Evolutionary conservation across 23 red algal species (phyloP), one percentile per base, ranked within the genome.

Genomic region (Cyanidioschyzon merolae): DNA sequence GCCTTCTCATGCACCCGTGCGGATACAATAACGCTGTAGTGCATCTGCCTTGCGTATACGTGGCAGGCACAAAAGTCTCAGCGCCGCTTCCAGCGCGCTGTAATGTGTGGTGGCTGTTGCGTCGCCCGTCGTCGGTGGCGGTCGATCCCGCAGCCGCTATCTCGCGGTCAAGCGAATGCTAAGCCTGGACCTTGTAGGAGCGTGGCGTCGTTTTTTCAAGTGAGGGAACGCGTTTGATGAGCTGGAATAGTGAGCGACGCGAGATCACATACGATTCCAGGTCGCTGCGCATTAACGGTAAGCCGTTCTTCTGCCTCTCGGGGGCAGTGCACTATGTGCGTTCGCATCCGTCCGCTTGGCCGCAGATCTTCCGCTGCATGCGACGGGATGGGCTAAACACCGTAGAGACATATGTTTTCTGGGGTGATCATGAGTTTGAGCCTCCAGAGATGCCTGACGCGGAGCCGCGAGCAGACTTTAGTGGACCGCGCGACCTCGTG

Each of bases 261-360:
- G 12, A 36, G 24, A 78, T 92, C 37, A 79, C 68, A 27, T 95
- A 88, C 50, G 75, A 85, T 68, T 74, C 50, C 3, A 58, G 76
- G 27, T 83, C 80, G 24, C 57, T 95, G 34, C 18, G 30, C 15
- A 32, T 95, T 0, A 39, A 76, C 31, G 83, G 83, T 75, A 57
- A 38, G 0, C 90, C 82, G 0, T 38, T 87, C 27, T 77, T 96
- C 41, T 40, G 89, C 34, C 80, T 96, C 51, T 85, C 76, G 27
- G 91, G 83, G 24, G 84, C 87, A 26, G 85, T 96, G 21, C 91
- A 96, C 82, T 96, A 96, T 77, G 68, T 82, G 30, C 91, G 91
- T 38, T 39, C 86, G 1, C 91, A 96, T 50, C 91, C 82, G 37
- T 40, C 39, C 35, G 36, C 38, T 30, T 96, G 91, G 91, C 35